Percentiles rank a stretch among this genome's conserved stretches.
These are phyloP conservation scores for Plasmodium yoelii DNA, from an alignment of 169 alveolate genomes.

Conservation along the genomic window DNA sequence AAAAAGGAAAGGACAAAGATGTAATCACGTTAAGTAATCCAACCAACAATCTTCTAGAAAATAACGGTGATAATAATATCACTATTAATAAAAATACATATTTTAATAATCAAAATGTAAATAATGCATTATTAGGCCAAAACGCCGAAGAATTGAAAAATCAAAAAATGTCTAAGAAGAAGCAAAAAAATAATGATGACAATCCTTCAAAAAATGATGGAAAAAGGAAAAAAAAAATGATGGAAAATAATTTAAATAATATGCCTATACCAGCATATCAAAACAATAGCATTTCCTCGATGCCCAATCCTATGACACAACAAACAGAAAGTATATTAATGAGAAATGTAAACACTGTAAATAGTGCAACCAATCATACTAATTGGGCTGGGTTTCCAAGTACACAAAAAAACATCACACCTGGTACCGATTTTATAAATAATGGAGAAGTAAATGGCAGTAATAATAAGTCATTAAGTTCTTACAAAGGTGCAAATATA, in stretches of 20 bases:
- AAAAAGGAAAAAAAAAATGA: constrained; percentile 18
- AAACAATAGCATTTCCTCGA: background rate
- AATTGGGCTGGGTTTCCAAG: background rate
- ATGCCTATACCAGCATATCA: background rate
- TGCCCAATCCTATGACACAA: background rate
- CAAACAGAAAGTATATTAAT: background rate
- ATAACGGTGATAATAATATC: background rate
- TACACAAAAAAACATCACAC: background rate
- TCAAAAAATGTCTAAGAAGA: background rate
- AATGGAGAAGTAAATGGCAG: constrained; percentile 1
- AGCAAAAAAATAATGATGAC: background rate
- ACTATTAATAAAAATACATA: too few species aligned
- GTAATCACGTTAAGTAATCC: background rate
- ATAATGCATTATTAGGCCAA: too few species aligned
- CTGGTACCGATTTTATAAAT: constrained; percentile 4
- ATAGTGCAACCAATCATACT: background rate
- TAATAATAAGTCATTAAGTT: background rate
- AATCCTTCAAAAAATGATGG: constrained; percentile 9
- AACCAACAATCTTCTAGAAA: background rate
- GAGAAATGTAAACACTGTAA: constrained; percentile 6
- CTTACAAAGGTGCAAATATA: background rate
- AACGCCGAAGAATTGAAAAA: too few species aligned
- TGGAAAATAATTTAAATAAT: constrained; percentile 4
- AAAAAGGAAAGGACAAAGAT: background rate
- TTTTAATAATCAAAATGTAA: too few species aligned